A percentile compares a stretch with the other conserved stretches of the same genome.
phyloP scores from a whole-genome alignment of 2,329 filamentous ascomycete species.

The Drechslera avenae region DNA sequence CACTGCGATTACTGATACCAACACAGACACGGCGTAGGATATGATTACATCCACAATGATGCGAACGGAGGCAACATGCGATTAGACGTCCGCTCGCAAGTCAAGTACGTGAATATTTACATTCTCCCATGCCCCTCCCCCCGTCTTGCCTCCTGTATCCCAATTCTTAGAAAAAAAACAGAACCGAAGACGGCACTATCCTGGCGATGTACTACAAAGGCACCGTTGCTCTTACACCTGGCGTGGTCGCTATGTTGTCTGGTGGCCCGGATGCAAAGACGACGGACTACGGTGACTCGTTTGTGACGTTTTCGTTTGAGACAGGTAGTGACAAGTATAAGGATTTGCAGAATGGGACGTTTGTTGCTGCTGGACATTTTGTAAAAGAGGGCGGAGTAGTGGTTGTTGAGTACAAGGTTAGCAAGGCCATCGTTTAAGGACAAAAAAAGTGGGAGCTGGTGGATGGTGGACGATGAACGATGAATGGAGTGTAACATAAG shows the following conservation, averaged over 20 bases:
- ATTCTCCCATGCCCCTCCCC: no score
- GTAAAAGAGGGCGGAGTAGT: conserved; percentile 28
- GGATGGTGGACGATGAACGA: no score
- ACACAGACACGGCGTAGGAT: conserved; percentile 33
- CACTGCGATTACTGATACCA: no score
- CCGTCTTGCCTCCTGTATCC: no score
- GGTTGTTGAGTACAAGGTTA: conserved; percentile 42
- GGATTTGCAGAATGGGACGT: conserved; percentile 36
- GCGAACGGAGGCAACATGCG: conserved; percentile 33
- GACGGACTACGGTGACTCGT: conserved; percentile 38
- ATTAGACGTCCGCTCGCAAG: conserved; percentile 34
- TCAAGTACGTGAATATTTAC: conserved; percentile 23
- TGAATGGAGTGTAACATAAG: no score
- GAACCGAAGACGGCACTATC: conserved; percentile 29
- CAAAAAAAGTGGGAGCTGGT: no score
- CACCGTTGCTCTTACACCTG: conserved; percentile 30
- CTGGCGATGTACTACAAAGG: conserved; percentile 45
- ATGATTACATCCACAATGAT: conserved; percentile 43
- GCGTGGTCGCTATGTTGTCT: conserved; percentile 31
- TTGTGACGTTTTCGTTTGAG: conserved; percentile 39
- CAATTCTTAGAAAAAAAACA: background rate
- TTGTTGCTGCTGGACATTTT: conserved; percentile 39
- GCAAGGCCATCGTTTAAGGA: conserved; percentile 16
- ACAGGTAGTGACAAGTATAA: conserved; percentile 38
- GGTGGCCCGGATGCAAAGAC: conserved; percentile 32